These are phyloP conservation scores for Coniochaeta sp. DNA, from an alignment of 2,329 filamentous ascomycete species.

Conservation along the genomic window DNA sequence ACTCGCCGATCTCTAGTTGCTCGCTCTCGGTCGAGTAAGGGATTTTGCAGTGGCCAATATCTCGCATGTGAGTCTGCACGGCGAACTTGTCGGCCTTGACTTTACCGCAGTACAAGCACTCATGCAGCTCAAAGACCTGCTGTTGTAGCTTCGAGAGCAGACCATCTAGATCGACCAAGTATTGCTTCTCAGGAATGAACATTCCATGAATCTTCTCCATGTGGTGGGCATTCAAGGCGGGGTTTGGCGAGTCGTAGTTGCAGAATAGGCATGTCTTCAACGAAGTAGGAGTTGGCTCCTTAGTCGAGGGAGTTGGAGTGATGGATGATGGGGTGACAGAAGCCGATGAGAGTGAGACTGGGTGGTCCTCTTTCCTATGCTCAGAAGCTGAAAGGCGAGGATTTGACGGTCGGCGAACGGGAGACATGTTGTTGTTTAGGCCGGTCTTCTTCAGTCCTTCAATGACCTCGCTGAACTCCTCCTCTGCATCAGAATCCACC, in stretches of 20 bases:
- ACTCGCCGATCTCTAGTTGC: conserved; percentile 89
- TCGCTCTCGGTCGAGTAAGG: conserved; percentile 83
- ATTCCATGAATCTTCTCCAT: conserved; percentile 93
- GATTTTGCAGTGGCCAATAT: conserved; percentile 95
- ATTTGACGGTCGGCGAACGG: conserved; percentile 46
- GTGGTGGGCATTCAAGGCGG: conserved; percentile 71
- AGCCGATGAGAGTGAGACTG: conserved; percentile 18
- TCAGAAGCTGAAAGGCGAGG: conserved; percentile 34
- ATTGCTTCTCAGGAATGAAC: conserved; percentile 88
- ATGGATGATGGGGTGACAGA: conserved; percentile 12
- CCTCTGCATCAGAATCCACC: conserved; percentile 61
- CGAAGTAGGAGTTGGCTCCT: conserved; percentile 30
- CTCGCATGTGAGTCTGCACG: conserved; percentile 93
- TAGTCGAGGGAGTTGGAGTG: conserved; percentile 17
- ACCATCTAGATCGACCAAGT: conserved; percentile 74
- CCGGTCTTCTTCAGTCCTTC: conserved; percentile 65
- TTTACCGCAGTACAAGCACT: conserved; percentile 86
- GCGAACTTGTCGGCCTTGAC: conserved; percentile 69
- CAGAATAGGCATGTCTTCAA: conserved; percentile 76
- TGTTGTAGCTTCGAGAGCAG: conserved; percentile 70
- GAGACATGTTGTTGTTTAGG: conserved; percentile 34
- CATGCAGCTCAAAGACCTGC: conserved; percentile 71
- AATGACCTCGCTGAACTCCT: conserved; percentile 70
- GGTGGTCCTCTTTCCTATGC: conserved; percentile 39
- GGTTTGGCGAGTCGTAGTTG: conserved; percentile 71